Evolutionary conservation across 768 basidiomycete species (phyloP), one percentile per base, ranked within the genome.

Genomic region (Phylloporus scabripes): DNA sequence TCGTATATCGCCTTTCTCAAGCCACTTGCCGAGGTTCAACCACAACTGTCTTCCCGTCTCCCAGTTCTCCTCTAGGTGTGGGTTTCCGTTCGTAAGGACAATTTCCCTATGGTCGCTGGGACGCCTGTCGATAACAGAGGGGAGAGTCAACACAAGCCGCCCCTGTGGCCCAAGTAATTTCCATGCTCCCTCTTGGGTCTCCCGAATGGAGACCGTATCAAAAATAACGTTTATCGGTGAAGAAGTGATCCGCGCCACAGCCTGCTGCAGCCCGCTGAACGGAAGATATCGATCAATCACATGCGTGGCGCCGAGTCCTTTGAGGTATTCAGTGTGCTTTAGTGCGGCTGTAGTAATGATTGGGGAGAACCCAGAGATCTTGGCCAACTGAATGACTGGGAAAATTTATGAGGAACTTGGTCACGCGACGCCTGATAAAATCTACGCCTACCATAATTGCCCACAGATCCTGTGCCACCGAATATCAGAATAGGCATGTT

Each of bases 401-500:
- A 50, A 53, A 37, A 2, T 15, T 15, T 36, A 34, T 66, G 56
- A 62, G 56, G 42, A 42, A 55, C 21, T 36, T 0, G 32, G 38
- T 54, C 52, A 52, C 24, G 33, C 32, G 23, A 41, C 11, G 10
- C 11, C 39, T 46, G 48, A 56, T 49, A 31, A 24, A 24, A 37
- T 49, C 49, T 46, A 41, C 51, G 54, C 69, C 54, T 61, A 74
- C 78, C 73, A 26, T 66, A 73, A 68, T 78, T 75, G 33, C 78
- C 78, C 3, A 78, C 74, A 33, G 75, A 77, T 38, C 71, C 71
- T 23, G 71, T 59, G 5, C 78, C 78, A 28, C 78, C 78, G 15
- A 77, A 60, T 45, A 80, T 70, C 28, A 80, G 49, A 37, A 78
- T 69, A 1, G 77, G 71, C 44, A 69, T 68, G 5, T 67, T 74